Conservation (phyloP, 768 basidiomycete genomes). For the Mrakia blollopis region DNA sequence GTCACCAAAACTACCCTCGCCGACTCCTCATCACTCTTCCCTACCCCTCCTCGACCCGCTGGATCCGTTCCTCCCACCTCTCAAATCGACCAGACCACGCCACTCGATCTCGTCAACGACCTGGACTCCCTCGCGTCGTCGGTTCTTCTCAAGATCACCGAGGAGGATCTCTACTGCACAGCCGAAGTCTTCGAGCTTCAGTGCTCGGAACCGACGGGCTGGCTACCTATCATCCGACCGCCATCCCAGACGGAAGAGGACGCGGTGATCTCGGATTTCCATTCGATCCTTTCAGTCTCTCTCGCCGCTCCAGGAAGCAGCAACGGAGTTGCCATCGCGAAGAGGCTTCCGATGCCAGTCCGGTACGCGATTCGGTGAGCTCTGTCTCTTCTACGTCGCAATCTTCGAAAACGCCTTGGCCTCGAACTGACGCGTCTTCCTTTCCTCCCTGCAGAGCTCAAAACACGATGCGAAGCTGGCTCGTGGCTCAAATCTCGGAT, state of each 20-base stretch:
- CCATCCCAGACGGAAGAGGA: slow-evolving; percentile 52
- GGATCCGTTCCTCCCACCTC: not conserved
- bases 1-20: not conserved
- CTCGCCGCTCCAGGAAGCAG: not conserved
- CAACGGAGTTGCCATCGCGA: not conserved
- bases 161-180: slow-evolving; percentile 76
- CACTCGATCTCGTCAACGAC: slow-evolving; percentile 70
- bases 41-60: not conserved
- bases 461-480: slow-evolving; percentile 71
- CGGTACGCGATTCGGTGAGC: slow-evolving; percentile 42
- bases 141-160: slow-evolving; percentile 68
- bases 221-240: slow-evolving; percentile 58
- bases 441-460: slow-evolving; percentile 53
- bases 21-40: not conserved
- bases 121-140: slow-evolving; percentile 71
- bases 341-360: slow-evolving; percentile 45
- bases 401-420: not conserved
- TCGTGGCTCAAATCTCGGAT: slow-evolving; percentile 63
- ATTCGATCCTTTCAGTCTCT: slow-evolving; percentile 58
- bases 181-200: slow-evolving; percentile 77
- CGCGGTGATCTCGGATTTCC: slow-evolving; percentile 73
- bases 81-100: slow-evolving; percentile 59
- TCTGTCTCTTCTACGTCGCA: not conserved
- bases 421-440: not conserved
- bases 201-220: slow-evolving; percentile 69